Base-by-base conservation (phyloP, 805 yeast species). In the Starmerella vaccinii region DNA sequence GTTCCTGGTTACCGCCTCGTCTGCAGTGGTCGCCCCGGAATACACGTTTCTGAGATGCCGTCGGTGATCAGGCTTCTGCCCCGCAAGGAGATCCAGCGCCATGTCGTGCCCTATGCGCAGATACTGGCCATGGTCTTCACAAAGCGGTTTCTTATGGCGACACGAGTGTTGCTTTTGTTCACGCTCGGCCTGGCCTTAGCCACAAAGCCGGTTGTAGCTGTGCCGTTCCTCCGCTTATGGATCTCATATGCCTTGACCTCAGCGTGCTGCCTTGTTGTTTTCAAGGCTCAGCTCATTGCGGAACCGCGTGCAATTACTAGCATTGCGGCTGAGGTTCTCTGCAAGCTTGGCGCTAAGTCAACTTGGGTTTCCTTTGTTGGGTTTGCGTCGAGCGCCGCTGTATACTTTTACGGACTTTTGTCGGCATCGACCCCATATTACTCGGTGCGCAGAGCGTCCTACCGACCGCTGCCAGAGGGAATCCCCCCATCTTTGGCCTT, bases 11-110 rank as follows among this genome's bases (percentile, higher is more conserved):
- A n/a, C 38, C 38, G 22, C 33, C 22, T 16, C 22, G 22, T 2
- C n/a, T 19, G 38, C 22, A 16, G 38, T 16, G 38, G n/a, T 6
- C 18, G 35, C 18, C 4, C 42, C 21, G 29, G 19, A 9, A 5
- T 12, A 10, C 13, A 22, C 38, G n/a, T 26, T 13, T 24, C 13
- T 33, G 9, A 24, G 13, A 56, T 55, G 59, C 51, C 51, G 51
- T 52, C 60, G 13, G 53, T 51, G 13, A 57, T 57, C 34, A 47
- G 60, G 39, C 46, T 56, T 23, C 47, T 57, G 23, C 61, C 60
- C 33, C 55, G 49, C 24, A 49, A 51, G 37, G 40, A 49, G 46
- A 40, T 50, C 19, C 52, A 46, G 19, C 54, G 50, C 2, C 46
- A 50, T 26, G 47, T 49, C 27, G 46, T 37, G 29, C 57, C 55